phyloP scores from a whole-genome alignment of 1,284 basidiomycete species.

The Fomitopsis schrenkii region DNA sequence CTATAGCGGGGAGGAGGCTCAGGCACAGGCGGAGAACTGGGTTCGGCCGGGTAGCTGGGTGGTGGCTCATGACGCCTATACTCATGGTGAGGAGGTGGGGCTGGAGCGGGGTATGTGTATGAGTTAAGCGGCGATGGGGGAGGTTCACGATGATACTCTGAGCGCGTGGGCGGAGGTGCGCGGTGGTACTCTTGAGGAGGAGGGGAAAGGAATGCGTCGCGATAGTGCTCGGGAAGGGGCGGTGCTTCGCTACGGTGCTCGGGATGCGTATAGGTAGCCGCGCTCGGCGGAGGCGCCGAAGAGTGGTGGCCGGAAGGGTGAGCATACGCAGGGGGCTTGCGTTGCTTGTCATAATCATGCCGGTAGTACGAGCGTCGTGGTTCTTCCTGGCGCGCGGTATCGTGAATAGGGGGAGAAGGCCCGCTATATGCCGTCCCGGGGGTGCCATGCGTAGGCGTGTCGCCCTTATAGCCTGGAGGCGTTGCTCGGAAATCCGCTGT shows the following conservation, averaged over 20 bases:
- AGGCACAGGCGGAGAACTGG: background rate
- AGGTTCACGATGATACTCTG: background rate
- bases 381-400: background rate
- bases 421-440: background rate
- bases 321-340: conserved; percentile 4
- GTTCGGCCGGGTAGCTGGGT: background rate
- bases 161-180: background rate
- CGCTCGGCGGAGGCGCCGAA: background rate
- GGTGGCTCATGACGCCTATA: background rate
- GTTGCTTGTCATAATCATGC: conserved; percentile 30
- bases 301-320: background rate
- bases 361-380: conserved; percentile 27
- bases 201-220: background rate
- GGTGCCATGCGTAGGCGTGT: background rate
- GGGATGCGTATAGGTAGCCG: background rate
- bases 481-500: conserved; percentile 4
- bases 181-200: no score
- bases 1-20: background rate
- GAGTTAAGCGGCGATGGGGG: no score
- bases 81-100: background rate
- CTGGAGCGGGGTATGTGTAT: background rate
- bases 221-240: background rate
- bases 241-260: background rate
- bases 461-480: background rate
- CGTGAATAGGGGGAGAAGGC: background rate